A percentile compares a stretch with the other conserved stretches of the same genome.
These are phyloP conservation scores for Didymella sp. DNA, from an alignment of 2,329 filamentous ascomycete genomes.

Conservation along the genomic window DNA sequence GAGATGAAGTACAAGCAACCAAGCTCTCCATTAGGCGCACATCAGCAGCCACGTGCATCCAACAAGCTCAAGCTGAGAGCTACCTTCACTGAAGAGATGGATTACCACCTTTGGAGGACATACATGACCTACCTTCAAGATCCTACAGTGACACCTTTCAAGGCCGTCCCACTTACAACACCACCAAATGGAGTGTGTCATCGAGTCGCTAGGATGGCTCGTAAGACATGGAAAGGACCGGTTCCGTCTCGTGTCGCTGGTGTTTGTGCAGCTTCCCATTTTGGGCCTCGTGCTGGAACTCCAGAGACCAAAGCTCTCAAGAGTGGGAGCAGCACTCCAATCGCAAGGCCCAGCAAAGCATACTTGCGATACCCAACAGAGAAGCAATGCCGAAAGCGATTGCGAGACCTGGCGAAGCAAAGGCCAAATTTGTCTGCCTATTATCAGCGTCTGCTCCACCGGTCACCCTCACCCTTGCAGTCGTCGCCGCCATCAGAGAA, in stretches of 20 bases:
- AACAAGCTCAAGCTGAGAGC: conserved; percentile 55
- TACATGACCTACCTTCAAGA: conserved; percentile 71
- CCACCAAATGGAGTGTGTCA: conserved; percentile 70
- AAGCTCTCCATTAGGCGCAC: conserved; percentile 42
- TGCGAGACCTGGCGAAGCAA: conserved; percentile 66
- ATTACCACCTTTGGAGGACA: conserved; percentile 70
- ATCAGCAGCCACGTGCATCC: conserved; percentile 33
- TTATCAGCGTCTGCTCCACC: conserved; percentile 67
- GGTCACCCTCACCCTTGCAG: conserved; percentile 66
- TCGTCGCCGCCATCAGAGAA: conserved; percentile 47
- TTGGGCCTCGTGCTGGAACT: conserved; percentile 45
- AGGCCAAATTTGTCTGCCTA: conserved; percentile 69
- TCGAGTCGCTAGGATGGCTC: conserved; percentile 67
- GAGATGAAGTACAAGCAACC: conserved; percentile 37
- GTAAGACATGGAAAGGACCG: conserved; percentile 64
- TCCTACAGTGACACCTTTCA: conserved; percentile 71
- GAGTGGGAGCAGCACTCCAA: conserved; percentile 58
- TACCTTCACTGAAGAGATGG: conserved; percentile 68
- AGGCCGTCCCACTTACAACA: conserved; percentile 68
- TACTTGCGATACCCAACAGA: conserved; percentile 64
- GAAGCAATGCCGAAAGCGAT: conserved; percentile 63
- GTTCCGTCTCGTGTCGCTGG: conserved; percentile 43
- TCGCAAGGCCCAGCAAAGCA: conserved; percentile 47
- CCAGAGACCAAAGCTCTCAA: conserved; percentile 53
- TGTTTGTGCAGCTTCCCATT: conserved; percentile 27